phyloP scores from a whole-genome alignment of 805 yeast species.

The Metschnikowia similis region DNA sequence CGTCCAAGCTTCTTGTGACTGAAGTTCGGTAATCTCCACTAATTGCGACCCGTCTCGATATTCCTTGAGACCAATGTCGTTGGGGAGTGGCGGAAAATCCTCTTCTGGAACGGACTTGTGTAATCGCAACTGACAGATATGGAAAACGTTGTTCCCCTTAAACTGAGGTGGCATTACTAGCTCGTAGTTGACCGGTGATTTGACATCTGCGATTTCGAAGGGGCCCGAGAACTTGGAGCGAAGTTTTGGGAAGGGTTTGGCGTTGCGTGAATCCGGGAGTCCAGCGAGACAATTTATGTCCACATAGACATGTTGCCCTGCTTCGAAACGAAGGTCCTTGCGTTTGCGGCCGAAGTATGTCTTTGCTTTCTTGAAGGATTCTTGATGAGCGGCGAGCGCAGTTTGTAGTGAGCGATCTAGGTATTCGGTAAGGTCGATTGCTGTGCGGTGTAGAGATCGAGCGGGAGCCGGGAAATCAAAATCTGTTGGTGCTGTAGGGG shows the following conservation, averaged over 20 bases:
- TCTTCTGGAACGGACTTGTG: too few species aligned
- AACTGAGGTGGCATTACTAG: not conserved
- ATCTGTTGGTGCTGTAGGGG: not conserved
- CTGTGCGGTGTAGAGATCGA: not conserved
- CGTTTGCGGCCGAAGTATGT: constrained; percentile 16
- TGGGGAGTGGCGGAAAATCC: too few species aligned
- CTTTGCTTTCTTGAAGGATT: not conserved
- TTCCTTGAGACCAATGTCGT: too few species aligned
- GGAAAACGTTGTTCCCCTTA: not conserved
- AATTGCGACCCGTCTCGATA: too few species aligned
- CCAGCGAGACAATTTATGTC: not conserved
- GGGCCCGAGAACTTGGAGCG: not conserved
- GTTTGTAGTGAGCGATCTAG: not conserved
- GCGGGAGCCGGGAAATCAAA: not conserved
- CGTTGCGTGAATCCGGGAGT: not conserved
- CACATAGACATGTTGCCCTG: not conserved
- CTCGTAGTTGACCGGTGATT: not conserved
- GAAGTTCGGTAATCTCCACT: too few species aligned
- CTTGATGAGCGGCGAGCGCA: not conserved
- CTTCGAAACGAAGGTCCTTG: not conserved
- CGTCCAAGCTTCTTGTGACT: too few species aligned
- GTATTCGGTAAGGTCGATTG: not conserved
- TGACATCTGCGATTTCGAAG: not conserved
- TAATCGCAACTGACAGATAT: not conserved
- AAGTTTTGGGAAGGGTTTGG: not conserved